Percentiles rank a stretch among this genome's conserved stretches.
Conservation (phyloP, 2,329 filamentous ascomycete genomes). For the Chrysoporthe deuterocubensis region DNA sequence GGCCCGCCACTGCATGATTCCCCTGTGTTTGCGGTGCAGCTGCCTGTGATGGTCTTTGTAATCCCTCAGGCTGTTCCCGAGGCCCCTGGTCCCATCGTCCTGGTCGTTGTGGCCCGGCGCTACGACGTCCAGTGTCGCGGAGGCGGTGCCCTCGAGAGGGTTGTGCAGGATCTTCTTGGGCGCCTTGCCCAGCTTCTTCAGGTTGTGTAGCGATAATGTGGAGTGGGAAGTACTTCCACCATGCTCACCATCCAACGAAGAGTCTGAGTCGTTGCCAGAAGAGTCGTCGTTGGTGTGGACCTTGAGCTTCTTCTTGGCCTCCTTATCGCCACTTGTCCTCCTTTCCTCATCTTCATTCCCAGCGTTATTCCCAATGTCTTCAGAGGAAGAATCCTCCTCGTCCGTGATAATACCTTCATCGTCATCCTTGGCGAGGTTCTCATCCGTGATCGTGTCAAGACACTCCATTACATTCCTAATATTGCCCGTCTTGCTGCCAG, state of each 20-base stretch:
- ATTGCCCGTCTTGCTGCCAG: slow-evolving; percentile 53
- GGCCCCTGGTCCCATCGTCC: slow-evolving; percentile 49
- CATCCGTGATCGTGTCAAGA: slow-evolving; percentile 63
- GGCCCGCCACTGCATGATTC: slow-evolving; percentile 74
- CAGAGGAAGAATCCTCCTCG: slow-evolving; percentile 24
- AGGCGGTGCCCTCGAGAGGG: slow-evolving; percentile 23
- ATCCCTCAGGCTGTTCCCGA: slow-evolving; percentile 58
- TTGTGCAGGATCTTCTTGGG: slow-evolving; percentile 32
- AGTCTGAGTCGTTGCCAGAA: slow-evolving; percentile 27
- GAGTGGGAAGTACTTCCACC: slow-evolving; percentile 31
- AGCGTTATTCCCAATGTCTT: slow-evolving; percentile 25
- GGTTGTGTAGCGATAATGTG: slow-evolving; percentile 29
- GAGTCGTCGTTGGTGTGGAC: slow-evolving; percentile 28
- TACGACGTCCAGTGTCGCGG: slow-evolving; percentile 28
- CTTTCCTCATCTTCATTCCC: slow-evolving; percentile 7
- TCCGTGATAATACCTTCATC: slow-evolving; percentile 25
- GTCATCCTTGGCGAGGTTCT: slow-evolving; percentile 45
- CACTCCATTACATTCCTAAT: slow-evolving; percentile 66
- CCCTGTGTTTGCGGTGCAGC: slow-evolving; percentile 68
- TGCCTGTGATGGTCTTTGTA: slow-evolving; percentile 63
- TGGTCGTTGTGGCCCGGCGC: slow-evolving; percentile 40
- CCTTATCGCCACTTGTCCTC: slow-evolving; percentile 22
- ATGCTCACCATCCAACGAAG: slow-evolving; percentile 35
- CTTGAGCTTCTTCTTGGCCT: slow-evolving; percentile 26
- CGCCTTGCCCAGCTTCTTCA: slow-evolving; percentile 41